phyloP scores from a whole-genome alignment of 768 basidiomycete genomes.

The Calocera viscosa region DNA sequence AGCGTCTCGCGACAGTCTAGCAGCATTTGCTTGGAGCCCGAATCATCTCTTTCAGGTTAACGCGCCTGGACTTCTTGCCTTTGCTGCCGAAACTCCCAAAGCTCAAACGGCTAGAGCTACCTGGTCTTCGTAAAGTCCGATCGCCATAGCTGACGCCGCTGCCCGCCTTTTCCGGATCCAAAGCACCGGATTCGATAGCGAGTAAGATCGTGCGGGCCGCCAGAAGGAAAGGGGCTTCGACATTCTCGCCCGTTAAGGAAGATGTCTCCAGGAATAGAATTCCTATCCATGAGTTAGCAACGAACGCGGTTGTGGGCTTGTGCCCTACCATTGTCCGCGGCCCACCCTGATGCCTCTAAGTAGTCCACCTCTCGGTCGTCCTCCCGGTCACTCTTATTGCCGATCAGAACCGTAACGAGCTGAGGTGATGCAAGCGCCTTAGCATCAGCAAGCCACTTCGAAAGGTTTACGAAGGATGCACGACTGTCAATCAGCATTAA shows the following conservation, averaged over 20 bases:
- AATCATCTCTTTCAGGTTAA: conserved; percentile 4
- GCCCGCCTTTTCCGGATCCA: conserved; percentile 89
- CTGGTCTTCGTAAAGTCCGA: conserved; percentile 78
- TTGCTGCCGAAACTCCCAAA: conserved; percentile 29
- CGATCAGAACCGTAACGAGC: conserved; percentile 78
- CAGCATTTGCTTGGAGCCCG: conserved; percentile 1
- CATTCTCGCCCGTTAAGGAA: conserved; percentile 82
- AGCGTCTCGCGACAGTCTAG: background rate
- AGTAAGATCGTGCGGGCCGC: conserved; percentile 79
- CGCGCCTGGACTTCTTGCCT: conserved; percentile 4
- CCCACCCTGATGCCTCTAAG: conserved; percentile 90
- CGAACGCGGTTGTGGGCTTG: background rate
- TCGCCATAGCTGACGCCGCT: conserved; percentile 97
- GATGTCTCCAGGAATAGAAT: conserved; percentile 91
- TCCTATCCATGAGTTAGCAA: conserved; percentile 35
- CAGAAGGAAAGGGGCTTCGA: conserved; percentile 78
- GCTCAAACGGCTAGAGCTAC: conserved; percentile 77
- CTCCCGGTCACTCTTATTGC: conserved; percentile 90
- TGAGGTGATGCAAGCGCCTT: conserved; percentile 85
- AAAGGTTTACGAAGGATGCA: conserved; percentile 68
- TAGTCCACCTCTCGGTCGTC: conserved; percentile 93
- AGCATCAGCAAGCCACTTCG: conserved; percentile 87
- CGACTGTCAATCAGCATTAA: conserved; percentile 43
- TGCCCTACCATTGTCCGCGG: conserved; percentile 75
- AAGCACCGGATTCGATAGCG: conserved; percentile 75